Base-by-base conservation (phyloP, 2,329 filamentous ascomycete genomes). In the Penicillium hesseltinei region DNA sequence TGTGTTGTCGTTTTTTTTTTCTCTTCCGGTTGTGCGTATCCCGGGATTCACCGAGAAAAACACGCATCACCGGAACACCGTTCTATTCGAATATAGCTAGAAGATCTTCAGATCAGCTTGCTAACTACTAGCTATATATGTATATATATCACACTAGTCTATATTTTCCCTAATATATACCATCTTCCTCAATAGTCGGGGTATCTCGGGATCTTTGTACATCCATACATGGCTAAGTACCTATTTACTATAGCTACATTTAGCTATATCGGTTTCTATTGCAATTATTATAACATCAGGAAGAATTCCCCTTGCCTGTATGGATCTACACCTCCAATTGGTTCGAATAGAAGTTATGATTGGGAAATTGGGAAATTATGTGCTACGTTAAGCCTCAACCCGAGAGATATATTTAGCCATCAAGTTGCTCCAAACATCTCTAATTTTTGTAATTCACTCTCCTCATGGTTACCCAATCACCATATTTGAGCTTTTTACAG, bases 31-130 rank as follows among this genome's bases (percentile, higher is more conserved):
- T 46, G 39, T 49, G 51, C 38, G 23, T 36, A 27, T 60, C 53
- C 59, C 50, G 58, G 56, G 47, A 48, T 48, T 52, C 46, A 47
- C 57, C 57, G 57, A 59, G 33, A 51, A 58, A 50, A 51, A 44
- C 39, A 44, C 40, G 31, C 40, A 47, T 59, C 54, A 53, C 54
- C 54, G 46, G 51, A 56, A 51, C 53, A 46, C 31, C 42, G n/a
- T 21, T 36, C n/a, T 46, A 29, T 21, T 56, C 21, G 11, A 44
- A 36, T 27, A 19, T 52, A 45, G 39, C 17, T 43, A 29, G 29
- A 31, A 9, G 33, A 39, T 33, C 29, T 55, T 31, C n/a, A 49
- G n/a, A 58, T 27, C 33, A 40, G 15, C 9, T 33, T 45, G 7
- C 21, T 27, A 33, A 10, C 2, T 23, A 11, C 7, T 27, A 25